phyloP scores from a whole-genome alignment of 2,329 filamentous ascomycete genomes.

The Nothophoma quercina region DNA sequence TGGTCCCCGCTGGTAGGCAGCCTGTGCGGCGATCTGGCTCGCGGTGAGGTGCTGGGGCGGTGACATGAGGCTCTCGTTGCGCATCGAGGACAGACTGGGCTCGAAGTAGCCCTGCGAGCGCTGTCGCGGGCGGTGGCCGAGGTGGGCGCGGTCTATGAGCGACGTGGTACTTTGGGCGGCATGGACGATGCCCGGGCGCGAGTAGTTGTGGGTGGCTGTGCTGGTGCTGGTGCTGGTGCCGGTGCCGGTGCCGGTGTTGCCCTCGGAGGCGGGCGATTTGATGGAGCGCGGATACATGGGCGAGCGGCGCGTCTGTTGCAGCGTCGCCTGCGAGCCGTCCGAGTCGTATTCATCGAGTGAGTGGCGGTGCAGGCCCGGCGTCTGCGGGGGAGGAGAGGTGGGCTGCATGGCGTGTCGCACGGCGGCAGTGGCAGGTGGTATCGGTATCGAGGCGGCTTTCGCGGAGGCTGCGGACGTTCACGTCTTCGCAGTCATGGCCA shows the following conservation, averaged over 20 bases:
- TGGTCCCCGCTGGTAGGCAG: conserved; percentile 71
- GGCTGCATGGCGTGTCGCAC: conserved; percentile 36
- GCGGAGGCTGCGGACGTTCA: neutral
- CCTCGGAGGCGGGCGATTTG: conserved; percentile 36
- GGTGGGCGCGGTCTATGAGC: conserved; percentile 21
- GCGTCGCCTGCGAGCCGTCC: conserved; percentile 51
- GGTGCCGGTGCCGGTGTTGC: too few species aligned
- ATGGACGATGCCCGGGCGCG: conserved; percentile 48
- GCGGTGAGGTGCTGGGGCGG: conserved; percentile 61
- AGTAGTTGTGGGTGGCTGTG: conserved; percentile 45
- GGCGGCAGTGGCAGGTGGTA: neutral
- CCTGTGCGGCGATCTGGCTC: conserved; percentile 83
- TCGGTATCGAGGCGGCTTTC: neutral
- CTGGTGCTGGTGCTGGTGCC: too few species aligned
- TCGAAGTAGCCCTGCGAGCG: conserved; percentile 81
- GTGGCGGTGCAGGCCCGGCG: conserved; percentile 39
- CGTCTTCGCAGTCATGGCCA: conserved; percentile 15
- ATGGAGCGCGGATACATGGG: conserved; percentile 45
- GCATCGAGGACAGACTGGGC: conserved; percentile 70
- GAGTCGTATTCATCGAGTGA: conserved; percentile 46
- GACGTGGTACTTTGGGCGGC: conserved; percentile 34
- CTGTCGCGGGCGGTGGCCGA: conserved; percentile 68
- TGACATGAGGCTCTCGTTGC: conserved; percentile 35
- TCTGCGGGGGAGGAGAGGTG: conserved; percentile 44
- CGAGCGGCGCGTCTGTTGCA: conserved; percentile 46